Base-by-base conservation (phyloP, 768 basidiomycete species). In the Tephrocybe sp. region DNA sequence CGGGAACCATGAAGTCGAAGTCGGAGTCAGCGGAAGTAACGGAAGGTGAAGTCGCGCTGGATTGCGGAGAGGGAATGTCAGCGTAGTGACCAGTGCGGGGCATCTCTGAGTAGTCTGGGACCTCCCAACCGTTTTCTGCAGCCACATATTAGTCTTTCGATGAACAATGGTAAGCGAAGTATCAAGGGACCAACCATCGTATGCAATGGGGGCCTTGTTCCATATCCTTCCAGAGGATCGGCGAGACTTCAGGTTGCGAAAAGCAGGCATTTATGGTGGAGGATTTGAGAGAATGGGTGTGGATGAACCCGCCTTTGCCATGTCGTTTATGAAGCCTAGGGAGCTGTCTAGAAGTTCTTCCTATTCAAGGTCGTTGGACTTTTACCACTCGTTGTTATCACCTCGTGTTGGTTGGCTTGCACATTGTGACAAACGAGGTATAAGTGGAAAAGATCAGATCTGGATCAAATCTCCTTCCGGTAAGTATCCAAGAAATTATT, bases 311-410 rank as follows among this genome's bases (percentile, higher is more conserved):
- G 16, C 33, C n/a, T 42, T 47, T 42, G 39, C 34, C 54, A 57
- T 57, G 37, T 47, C 51, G 50, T 54, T 61, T 61, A 55, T 59
- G 50, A 60, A 62, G 45, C 46, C 34, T 27, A 19, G 47, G 19
- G 49, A 43, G 42, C 38, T 42, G 44, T 33, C 51, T 36, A 34
- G 37, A 42, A 34, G 40, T 36, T 51, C 45, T 61, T 58, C 60
- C 63, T 46, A 55, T 58, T 53, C 41, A 52, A 61, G 63, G 38
- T 51, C 57, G 60, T 58, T 46, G 40, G 54, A 62, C 29, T 59
- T 23, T 42, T 49, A 56, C 57, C 50, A 46, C 55, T 56, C 52
- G 52, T 56, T 67, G 63, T 56, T 62, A 60, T 65, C 64, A 67
- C 67, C 58, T 66, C 61, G 54, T 61, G 57, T 55, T 63, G 57